A percentile compares a stretch with the other conserved stretches of the same genome.
Evolutionary conservation across 2,329 filamentous ascomycete species (phyloP).

Genomic region (Endoconidiophora laricicola): DNA sequence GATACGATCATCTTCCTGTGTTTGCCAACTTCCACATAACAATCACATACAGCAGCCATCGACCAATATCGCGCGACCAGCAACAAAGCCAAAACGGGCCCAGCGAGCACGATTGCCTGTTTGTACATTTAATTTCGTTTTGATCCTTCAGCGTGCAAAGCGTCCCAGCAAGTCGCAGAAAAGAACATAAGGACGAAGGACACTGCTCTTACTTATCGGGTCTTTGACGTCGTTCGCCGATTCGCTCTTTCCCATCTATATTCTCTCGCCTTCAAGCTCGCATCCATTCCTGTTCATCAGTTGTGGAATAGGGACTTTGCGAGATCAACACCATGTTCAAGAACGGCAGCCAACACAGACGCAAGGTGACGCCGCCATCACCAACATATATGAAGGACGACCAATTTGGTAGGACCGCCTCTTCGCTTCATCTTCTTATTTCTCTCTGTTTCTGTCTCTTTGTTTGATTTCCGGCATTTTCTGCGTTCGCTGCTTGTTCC

Average conservation of each 20-base stretch:
- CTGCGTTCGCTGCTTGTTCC: not conserved
- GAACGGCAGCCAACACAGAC: constrained; percentile 18
- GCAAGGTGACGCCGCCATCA: constrained; percentile 44
- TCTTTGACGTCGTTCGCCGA: constrained; percentile 2
- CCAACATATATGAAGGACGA: constrained; percentile 50
- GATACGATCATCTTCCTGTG: too few species aligned
- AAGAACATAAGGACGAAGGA: not conserved
- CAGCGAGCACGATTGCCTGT: not conserved
- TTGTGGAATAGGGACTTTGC: not conserved
- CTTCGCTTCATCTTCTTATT: constrained; percentile 1
- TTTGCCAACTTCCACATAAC: too few species aligned
- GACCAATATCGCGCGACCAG: too few species aligned
- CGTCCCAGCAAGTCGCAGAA: not conserved
- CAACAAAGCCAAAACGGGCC: not conserved
- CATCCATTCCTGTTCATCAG: not conserved
- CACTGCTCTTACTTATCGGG: not conserved
- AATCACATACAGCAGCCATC: too few species aligned
- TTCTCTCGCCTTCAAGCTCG: not conserved
- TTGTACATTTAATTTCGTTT: constrained; percentile 4
- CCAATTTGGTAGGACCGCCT: constrained; percentile 38
- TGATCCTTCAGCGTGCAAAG: not conserved
- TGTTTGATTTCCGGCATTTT: not conserved
- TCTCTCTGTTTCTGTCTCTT: constrained; percentile 1
- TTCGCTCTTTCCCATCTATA: not conserved
- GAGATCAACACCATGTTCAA: constrained; percentile 12